Evolutionary conservation across 495 filamentous ascomycete genomes (phyloP), one percentile per base, ranked within the genome.

Genomic region (Penicillium ochrochloron): DNA sequence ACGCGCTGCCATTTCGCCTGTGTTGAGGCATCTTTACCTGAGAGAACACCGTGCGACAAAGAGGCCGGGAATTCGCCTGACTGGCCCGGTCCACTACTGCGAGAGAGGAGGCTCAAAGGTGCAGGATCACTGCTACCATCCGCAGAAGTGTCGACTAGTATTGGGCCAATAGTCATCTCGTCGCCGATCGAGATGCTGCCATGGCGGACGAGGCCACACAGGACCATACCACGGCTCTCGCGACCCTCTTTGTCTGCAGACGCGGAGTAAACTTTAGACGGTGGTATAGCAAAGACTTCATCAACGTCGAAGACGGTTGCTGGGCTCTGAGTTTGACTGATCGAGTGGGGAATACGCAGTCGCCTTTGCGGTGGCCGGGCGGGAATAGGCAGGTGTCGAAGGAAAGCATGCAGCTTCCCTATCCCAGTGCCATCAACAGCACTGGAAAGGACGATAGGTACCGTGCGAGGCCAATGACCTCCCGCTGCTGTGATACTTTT

Each of bases 361-460:
- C 46, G 59, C 61, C 75, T 73, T 25, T 75, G 70, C 0, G 83
- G 82, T 33, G 85, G 86, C 4, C 76, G 68, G 5, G 77, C 69
- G 1, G 92, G 91, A 31, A 95, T 80, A 0, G 96, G 94, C 21
- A 99, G 83, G 60, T 83, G 84, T 56, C 87, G 84, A 25, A 99
- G 83, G 8, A 98, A 80, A 31, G 92, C 91, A 74, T 99, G 95
- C 12, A 97, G 70, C 60, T 89, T 82, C 21, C 87, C 85, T 59
- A 98, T 89, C 1, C 94, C 94, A 14, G 86, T 87, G 1, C 94
- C 95, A 71, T 90, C 90, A 5, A 96, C 88, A 11, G 93, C 90
- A 66, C 93, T 97, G 21, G 93, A 93, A 27, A 98, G 83, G 3
- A 97, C 75, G 63, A 99, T 94, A 1, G 96, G 95, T 10, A 98